phyloP scores from a whole-genome alignment of 192 early-diverging fungal species.

The Coemansia sp. region DNA sequence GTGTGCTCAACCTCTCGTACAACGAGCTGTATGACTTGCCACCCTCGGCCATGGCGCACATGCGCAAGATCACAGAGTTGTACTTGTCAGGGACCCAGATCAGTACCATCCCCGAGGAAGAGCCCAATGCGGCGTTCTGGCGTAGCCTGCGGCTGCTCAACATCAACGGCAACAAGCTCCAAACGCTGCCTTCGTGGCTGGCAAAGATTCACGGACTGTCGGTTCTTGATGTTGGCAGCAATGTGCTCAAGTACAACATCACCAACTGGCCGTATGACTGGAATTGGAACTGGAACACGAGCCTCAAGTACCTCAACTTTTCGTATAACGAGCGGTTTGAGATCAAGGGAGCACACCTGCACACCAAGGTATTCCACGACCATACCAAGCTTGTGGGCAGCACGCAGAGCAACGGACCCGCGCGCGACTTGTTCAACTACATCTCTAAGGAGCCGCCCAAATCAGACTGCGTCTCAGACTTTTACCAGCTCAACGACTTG shows the following conservation, averaged over 20 bases:
- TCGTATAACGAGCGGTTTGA: slow-evolving; percentile 87
- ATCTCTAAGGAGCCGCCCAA: slow-evolving; percentile 53
- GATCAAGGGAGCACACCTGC: slow-evolving; percentile 70
- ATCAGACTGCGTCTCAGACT: slow-evolving; percentile 64
- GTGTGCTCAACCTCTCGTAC: slow-evolving; percentile 79
- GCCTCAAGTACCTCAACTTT: slow-evolving; percentile 83
- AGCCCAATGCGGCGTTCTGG: slow-evolving; percentile 67
- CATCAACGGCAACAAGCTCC: slow-evolving; percentile 87
- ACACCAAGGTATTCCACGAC: slow-evolving; percentile 50
- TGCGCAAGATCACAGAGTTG: slow-evolving; percentile 68
- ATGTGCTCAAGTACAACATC: slow-evolving; percentile 88
- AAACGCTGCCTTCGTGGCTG: slow-evolving; percentile 87
- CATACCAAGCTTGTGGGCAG: slow-evolving; percentile 44
- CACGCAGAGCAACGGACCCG: slow-evolving; percentile 22
- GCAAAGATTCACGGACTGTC: slow-evolving; percentile 76
- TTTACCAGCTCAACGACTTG: slow-evolving; percentile 71
- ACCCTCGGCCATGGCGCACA: slow-evolving; percentile 65
- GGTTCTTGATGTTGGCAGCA: slow-evolving; percentile 84
- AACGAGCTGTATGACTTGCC: slow-evolving; percentile 78
- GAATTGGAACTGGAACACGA: slow-evolving; percentile 96
- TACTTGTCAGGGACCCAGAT: slow-evolving; percentile 84
- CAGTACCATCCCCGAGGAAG: slow-evolving; percentile 78
- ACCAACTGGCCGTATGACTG: slow-evolving; percentile 94
- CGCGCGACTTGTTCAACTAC: slow-evolving; percentile 44
- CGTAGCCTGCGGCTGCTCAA: slow-evolving; percentile 68